Evolutionary conservation across 2,329 filamentous ascomycete genomes (phyloP).

Genomic region (Phyllosticta citriasiana): DNA sequence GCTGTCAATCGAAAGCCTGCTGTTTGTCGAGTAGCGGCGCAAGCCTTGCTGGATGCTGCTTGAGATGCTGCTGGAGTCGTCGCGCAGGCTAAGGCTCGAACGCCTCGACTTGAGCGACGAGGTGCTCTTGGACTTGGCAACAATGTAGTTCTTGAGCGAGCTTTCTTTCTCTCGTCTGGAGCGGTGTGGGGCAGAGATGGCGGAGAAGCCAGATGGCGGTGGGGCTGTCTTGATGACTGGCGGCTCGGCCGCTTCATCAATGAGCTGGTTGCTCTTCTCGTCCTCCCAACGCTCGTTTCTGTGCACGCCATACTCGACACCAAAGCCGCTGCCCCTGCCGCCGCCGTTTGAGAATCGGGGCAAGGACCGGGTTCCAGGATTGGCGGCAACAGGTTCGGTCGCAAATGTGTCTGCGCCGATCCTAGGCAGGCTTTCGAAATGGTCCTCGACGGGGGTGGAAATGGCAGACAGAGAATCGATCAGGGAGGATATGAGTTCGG

Average conservation of each 20-base stretch:
- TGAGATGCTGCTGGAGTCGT: conserved; percentile 25
- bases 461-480: conserved; percentile 52
- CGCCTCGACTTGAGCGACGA: conserved; percentile 25
- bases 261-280: conserved; percentile 34
- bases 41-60: conserved; percentile 30
- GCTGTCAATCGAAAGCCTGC: conserved; percentile 23
- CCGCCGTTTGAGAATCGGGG: conserved; percentile 2
- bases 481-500: conserved; percentile 58
- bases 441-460: conserved; percentile 53
- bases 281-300: conserved; percentile 41
- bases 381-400: conserved; percentile 22
- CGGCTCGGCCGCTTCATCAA: conserved; percentile 49
- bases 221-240: conserved; percentile 48
- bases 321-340: conserved; percentile 43
- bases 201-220: conserved; percentile 59
- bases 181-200: conserved; percentile 52
- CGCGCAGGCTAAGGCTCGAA: conserved; percentile 14
- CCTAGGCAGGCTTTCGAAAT: conserved; percentile 49
- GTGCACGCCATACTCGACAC: conserved; percentile 64
- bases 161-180: conserved; percentile 31
- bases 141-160: conserved; percentile 52
- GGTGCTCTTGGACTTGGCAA: conserved; percentile 21
- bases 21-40: conserved; percentile 21
- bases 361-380: conserved; percentile 10
- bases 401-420: conserved; percentile 15